phyloP scores from a whole-genome alignment of 2,329 filamentous ascomycete species.

The Pseudopyrenochaeta lycopersici region DNA sequence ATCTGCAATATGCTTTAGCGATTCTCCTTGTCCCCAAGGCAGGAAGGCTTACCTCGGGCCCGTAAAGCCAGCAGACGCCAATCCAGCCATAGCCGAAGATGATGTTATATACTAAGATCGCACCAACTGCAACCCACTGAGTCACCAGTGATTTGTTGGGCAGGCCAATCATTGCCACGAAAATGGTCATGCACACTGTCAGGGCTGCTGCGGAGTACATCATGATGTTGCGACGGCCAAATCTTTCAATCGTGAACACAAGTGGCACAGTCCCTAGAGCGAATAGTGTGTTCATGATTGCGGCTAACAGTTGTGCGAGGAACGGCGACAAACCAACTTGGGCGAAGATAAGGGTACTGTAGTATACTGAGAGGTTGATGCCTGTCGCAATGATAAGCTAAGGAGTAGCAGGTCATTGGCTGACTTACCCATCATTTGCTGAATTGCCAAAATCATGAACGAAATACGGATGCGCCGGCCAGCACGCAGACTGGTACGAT shows the following conservation, averaged over 20 bases:
- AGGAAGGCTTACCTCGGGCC: constrained; percentile 13
- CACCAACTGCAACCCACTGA: constrained; percentile 21
- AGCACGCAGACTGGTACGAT: constrained; percentile 44
- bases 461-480: constrained; percentile 49
- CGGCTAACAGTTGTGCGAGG: constrained; percentile 16
- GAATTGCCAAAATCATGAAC: constrained; percentile 42
- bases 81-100: constrained; percentile 25
- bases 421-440: constrained; percentile 13
- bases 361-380: neutral
- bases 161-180: constrained; percentile 16
- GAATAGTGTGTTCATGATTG: constrained; percentile 22
- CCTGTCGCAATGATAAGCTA: neutral
- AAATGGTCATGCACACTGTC: constrained; percentile 17
- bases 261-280: constrained; percentile 19
- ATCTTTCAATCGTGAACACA: constrained; percentile 23
- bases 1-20: no score
- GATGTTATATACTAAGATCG: constrained; percentile 23
- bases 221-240: constrained; percentile 16
- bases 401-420: neutral
- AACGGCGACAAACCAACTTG: constrained; percentile 4
- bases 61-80: constrained; percentile 21
- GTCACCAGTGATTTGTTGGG: constrained; percentile 1
- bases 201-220: constrained; percentile 15
- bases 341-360: constrained; percentile 18
- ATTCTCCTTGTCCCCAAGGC: no score